Base-by-base conservation (phyloP, 2,329 filamentous ascomycete species). In the Cadophora malorum region DNA sequence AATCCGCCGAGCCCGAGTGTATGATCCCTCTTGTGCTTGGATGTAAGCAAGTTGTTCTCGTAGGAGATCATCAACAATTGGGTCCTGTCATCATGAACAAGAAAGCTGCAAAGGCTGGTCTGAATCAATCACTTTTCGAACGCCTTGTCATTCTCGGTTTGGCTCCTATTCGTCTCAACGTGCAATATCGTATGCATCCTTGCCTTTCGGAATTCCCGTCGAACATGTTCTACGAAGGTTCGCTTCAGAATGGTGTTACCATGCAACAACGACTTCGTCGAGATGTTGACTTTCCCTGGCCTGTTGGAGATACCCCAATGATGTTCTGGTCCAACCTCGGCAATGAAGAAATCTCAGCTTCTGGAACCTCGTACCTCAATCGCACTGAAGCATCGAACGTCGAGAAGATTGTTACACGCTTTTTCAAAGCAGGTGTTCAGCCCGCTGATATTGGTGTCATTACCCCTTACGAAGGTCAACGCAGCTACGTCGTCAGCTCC, bases 11-110 rank as follows among this genome's bases (percentile, higher is more conserved):
- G 79, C 96, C 96, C 0, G 96, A 99, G 80, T 99, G 96, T 80
- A 97, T 99, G 93, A 99, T 99, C 75, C 96, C 96, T 21, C 84
- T 99, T 50, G 95, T 99, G 38, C 86, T 99, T 25, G 96, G 96
- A 62, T 99, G 96, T 84, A 99, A 99, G 83, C 96, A 99, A 80
- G 94, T 97, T 61, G 96, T 99, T n/a, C 87, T 99, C 45, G 96
- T 99, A 52, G 96, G 96, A 78, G 96, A 99, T 78, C 96, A 99
- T 81, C 96, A 98, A 80, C 96, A 99, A 79, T 88, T 99, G 72
- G 96, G 96, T 0, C 96, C 96, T 1, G 96, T 99, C 75, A 98
- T 99, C 78, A 99, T 99, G 95, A 99, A 99, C 86, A 99, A 99
- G 86, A 98, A 98, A 81, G 96, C 96, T 16, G 96, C 96, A 70